Evolutionary conservation across 345 rosid genomes (phyloP).

Genomic region (Rhodomyrtus tomentosa): DNA sequence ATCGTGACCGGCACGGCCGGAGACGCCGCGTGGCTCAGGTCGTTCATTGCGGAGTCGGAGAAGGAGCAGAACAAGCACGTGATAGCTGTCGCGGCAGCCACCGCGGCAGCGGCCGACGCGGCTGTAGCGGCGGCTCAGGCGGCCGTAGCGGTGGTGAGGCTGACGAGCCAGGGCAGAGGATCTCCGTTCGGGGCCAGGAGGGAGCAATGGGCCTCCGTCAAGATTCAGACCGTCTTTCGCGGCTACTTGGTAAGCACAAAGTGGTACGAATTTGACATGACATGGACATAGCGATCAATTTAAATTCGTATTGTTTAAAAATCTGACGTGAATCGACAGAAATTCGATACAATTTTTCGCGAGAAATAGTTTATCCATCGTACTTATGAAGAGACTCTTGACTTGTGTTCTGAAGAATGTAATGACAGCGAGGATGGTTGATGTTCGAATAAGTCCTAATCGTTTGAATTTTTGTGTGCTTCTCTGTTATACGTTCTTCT

Average conservation of each 20-base stretch:
- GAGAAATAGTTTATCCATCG: not conserved
- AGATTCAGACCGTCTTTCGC: slow-evolving; percentile 53
- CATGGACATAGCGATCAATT: not conserved
- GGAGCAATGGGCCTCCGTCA: slow-evolving; percentile 40
- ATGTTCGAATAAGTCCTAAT: not conserved
- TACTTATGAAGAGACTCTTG: not conserved
- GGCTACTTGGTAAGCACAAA: slow-evolving; percentile 48
- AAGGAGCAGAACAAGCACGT: slow-evolving; percentile 55
- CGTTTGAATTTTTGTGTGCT: not conserved
- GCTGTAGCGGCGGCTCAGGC: slow-evolving; percentile 54
- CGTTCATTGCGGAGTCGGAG: slow-evolving; percentile 30
- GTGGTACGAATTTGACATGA: not conserved
- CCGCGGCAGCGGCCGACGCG: slow-evolving; percentile 50
- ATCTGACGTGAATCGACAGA: not conserved
- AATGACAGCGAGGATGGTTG: not conserved
- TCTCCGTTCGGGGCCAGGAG: slow-evolving; percentile 8
- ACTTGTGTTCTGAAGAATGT: not conserved
- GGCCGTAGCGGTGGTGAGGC: slow-evolving; percentile 45
- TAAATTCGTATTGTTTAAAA: not conserved
- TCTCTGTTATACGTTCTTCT: too few species aligned
- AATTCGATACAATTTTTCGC: not conserved
- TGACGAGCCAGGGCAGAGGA: slow-evolving; percentile 42
- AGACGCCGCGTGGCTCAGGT: slow-evolving; percentile 31
- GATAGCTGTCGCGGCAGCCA: slow-evolving; percentile 50
- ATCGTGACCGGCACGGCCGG: not conserved